Conservation (phyloP, 495 filamentous ascomycete species). For the Sphaerosporella brunnea region DNA sequence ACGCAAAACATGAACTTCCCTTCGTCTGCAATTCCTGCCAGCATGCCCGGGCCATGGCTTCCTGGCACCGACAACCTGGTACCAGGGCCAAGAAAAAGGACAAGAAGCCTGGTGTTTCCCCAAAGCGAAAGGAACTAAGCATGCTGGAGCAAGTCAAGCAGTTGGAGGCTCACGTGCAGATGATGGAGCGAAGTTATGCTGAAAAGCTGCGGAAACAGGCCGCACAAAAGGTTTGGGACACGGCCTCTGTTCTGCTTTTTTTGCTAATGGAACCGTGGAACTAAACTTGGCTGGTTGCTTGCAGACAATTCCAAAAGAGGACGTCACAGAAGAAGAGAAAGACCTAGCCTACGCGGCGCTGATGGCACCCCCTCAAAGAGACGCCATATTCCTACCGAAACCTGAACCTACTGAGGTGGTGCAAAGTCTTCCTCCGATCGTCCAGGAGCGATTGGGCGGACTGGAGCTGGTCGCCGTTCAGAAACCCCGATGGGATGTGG, state of each 20-base stretch:
- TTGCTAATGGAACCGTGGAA: background rate
- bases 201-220: slow-evolving; percentile 16
- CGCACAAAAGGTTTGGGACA: slow-evolving; percentile 11
- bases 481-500: slow-evolving; percentile 9
- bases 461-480: slow-evolving; percentile 7
- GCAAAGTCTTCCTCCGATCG: slow-evolving; percentile 7
- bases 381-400: slow-evolving; percentile 15
- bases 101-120: background rate
- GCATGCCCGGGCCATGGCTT: background rate
- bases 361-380: slow-evolving; percentile 16
- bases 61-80: background rate
- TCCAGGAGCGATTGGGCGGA: slow-evolving; percentile 11
- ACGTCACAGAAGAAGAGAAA: slow-evolving; percentile 21
- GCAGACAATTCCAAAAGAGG: slow-evolving; percentile 16
- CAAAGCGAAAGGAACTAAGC: background rate
- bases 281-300: background rate
- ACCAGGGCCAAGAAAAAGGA: background rate
- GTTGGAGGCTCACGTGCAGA: slow-evolving; percentile 24
- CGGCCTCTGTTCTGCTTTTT: background rate
- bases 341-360: slow-evolving; percentile 21
- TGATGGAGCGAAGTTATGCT: slow-evolving; percentile 18
- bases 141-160: slow-evolving; percentile 10
- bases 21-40: background rate
- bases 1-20: background rate
- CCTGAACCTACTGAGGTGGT: slow-evolving; percentile 9